phyloP scores from a whole-genome alignment of 208 protist genomes.

The Herpetomonas samuelpessoai region DNA sequence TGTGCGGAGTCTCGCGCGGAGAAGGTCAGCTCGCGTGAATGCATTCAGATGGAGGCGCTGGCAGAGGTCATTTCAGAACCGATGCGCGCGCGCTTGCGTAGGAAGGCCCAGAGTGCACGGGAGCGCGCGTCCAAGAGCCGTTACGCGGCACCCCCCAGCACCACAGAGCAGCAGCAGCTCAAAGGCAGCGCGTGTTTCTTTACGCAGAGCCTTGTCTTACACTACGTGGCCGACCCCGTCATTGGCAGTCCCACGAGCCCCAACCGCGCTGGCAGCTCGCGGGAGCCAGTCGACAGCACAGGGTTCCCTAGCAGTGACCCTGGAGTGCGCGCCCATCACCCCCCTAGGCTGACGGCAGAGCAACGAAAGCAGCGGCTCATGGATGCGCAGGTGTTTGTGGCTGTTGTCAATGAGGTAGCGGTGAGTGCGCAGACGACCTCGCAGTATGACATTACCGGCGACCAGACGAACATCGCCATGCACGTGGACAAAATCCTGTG shows the following conservation, averaged over 20 bases:
- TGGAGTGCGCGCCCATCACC: conserved; percentile 6
- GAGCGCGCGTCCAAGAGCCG: conserved; percentile 47
- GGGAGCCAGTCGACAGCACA: not conserved
- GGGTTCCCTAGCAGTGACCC: not conserved
- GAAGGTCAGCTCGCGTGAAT: conserved; percentile 72
- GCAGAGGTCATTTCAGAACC: conserved; percentile 65
- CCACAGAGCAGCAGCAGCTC: conserved; percentile 67
- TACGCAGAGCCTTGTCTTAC: conserved; percentile 45
- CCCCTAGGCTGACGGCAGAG: not conserved
- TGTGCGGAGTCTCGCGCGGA: conserved; percentile 57
- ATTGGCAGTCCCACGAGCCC: no score
- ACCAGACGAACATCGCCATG: conserved; percentile 65
- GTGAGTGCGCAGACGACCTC: conserved; percentile 39
- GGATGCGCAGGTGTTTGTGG: conserved; percentile 22
- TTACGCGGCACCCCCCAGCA: conserved; percentile 56
- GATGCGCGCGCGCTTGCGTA: conserved; percentile 39
- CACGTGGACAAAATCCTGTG: conserved; percentile 41
- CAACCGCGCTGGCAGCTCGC: conserved; percentile 5
- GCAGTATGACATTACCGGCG: conserved; percentile 40
- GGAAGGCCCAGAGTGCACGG: conserved; percentile 48
- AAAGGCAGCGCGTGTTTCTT: conserved; percentile 70
- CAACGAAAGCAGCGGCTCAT: not conserved
- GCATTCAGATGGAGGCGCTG: conserved; percentile 73
- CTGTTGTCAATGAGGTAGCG: conserved; percentile 24
- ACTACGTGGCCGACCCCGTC: conserved; percentile 76